Conservation (phyloP, 495 filamentous ascomycete species). For the Xylaria sp. region DNA sequence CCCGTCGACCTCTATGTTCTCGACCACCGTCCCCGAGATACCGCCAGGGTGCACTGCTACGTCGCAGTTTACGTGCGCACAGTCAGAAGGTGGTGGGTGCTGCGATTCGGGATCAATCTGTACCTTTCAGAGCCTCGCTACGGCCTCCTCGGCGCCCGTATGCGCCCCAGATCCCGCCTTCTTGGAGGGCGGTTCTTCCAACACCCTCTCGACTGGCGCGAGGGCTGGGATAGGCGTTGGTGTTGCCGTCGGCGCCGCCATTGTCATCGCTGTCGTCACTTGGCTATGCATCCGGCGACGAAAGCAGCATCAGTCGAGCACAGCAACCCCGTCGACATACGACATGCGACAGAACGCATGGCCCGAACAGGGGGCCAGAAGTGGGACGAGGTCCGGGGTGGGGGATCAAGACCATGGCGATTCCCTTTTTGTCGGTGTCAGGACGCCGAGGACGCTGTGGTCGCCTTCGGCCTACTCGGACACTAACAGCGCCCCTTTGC, state of each 20-base stretch:
- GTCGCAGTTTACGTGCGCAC: constrained; percentile 75
- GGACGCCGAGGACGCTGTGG: neutral
- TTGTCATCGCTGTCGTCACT: constrained; percentile 44
- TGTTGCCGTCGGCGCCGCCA: constrained; percentile 45
- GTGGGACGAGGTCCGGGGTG: constrained; percentile 16
- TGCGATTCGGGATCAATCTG: constrained; percentile 75
- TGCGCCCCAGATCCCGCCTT: constrained; percentile 34
- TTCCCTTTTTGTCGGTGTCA: constrained; percentile 7
- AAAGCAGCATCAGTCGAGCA: constrained; percentile 31
- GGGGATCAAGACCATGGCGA: neutral
- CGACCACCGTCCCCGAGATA: constrained; percentile 36
- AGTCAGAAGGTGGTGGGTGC: constrained; percentile 73
- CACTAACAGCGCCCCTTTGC: constrained; percentile 32
- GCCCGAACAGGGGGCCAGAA: constrained; percentile 11
- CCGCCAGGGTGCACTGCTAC: constrained; percentile 67
- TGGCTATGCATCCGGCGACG: constrained; percentile 46
- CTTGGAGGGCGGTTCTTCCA: constrained; percentile 25
- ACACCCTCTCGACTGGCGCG: constrained; percentile 44
- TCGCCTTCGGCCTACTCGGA: constrained; percentile 14
- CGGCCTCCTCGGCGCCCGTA: constrained; percentile 46
- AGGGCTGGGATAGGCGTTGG: constrained; percentile 57
- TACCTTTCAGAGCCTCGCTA: constrained; percentile 58
- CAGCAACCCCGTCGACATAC: neutral
- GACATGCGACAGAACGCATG: constrained; percentile 24
- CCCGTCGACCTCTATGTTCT: constrained; percentile 28